Evolutionary conservation across 2,329 filamentous ascomycete genomes (phyloP).

Genomic region (Sclerotinia subarctica): DNA sequence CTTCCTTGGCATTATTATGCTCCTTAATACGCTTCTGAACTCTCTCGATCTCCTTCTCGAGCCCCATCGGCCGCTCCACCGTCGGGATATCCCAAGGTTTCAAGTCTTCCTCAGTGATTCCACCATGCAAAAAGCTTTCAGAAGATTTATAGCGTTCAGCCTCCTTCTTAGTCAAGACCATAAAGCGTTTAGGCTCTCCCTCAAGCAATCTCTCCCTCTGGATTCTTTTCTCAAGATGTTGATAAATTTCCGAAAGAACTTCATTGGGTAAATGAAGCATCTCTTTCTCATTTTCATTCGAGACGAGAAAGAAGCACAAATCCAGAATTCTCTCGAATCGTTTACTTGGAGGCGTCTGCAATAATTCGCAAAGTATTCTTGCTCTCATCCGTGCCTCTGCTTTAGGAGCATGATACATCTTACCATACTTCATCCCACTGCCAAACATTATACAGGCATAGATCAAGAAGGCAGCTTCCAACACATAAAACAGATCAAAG

Average conservation of each 20-base stretch:
- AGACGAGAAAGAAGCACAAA: background rate
- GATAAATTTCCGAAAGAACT: background rate
- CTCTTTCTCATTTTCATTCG: background rate
- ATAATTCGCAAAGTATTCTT: background rate
- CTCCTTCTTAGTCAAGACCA: background rate
- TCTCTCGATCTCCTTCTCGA: background rate
- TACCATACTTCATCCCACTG: background rate
- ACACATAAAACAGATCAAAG: too few species aligned
- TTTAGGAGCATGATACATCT: background rate
- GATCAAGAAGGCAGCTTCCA: too few species aligned
- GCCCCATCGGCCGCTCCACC: background rate
- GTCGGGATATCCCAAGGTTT: background rate
- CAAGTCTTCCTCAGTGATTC: background rate
- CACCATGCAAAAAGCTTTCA: background rate
- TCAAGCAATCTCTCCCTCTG: background rate
- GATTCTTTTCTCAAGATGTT: background rate
- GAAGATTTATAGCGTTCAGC: too few species aligned
- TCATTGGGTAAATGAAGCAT: background rate
- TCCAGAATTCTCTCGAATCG: background rate
- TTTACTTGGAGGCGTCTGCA: background rate
- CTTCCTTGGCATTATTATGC: background rate
- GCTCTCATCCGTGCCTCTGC: background rate
- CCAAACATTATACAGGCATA: fast-evolving
- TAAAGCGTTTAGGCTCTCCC: background rate
- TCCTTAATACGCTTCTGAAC: background rate